Evolutionary conservation across 75 land plant species (phyloP).

Genomic region (Sequoia sempervirens): DNA sequence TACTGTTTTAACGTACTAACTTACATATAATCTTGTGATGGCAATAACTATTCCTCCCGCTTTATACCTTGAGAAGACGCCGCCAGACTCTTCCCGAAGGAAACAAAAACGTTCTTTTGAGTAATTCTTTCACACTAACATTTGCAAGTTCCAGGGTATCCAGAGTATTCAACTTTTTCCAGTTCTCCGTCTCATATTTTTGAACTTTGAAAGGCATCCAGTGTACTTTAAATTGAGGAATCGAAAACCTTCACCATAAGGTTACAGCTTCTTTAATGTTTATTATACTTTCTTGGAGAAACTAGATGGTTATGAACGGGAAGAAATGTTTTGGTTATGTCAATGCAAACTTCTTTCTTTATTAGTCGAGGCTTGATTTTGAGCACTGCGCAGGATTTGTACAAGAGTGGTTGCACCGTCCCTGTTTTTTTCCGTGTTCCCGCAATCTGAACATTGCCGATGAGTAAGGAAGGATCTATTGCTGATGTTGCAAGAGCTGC

Average conservation of each 20-base stretch:
- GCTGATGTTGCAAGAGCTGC: constrained; percentile 42
- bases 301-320: background rate
- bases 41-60: too few relatives aligned
- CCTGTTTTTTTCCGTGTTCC: background rate
- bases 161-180: background rate
- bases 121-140: background rate
- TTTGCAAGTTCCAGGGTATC: background rate
- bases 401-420: too few relatives aligned
- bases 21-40: too few relatives aligned
- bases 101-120: background rate
- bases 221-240: background rate
- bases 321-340: background rate
- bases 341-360: background rate
- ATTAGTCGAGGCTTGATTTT: background rate
- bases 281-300: background rate
- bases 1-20: too few relatives aligned
- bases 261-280: background rate
- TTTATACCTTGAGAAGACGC: too few relatives aligned
- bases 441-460: background rate
- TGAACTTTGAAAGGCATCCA: background rate
- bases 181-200: background rate
- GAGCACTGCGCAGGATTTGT: background rate
- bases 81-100: too few relatives aligned
- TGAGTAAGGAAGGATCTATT: constrained; percentile 2
- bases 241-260: background rate